Conservation (phyloP, 2,329 filamentous ascomycete species). For the Aspergillus aculeatus region DNA sequence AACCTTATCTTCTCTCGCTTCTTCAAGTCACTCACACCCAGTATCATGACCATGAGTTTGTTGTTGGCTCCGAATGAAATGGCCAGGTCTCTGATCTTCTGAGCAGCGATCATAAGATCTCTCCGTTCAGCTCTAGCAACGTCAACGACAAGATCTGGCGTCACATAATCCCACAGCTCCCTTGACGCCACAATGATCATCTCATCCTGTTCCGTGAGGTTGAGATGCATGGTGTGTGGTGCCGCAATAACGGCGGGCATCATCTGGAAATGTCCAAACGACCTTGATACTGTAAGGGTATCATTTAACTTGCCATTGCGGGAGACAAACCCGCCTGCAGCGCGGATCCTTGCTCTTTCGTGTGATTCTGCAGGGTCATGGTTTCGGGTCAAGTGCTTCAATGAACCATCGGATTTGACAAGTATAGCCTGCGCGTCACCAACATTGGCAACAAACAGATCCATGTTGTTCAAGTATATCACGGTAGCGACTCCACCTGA, state of each 20-base stretch:
- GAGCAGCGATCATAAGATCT: slow-evolving; percentile 91
- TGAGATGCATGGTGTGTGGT: slow-evolving; percentile 75
- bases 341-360: slow-evolving; percentile 85
- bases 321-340: slow-evolving; percentile 93
- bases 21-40: slow-evolving; percentile 88
- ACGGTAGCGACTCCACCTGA: slow-evolving; percentile 92
- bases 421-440: slow-evolving; percentile 95
- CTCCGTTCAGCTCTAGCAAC: slow-evolving; percentile 80
- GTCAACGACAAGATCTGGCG: slow-evolving; percentile 86
- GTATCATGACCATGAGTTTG: slow-evolving; percentile 99
- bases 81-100: slow-evolving; percentile 90
- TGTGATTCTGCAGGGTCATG: slow-evolving; percentile 86
- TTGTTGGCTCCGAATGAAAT: slow-evolving; percentile 91
- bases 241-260: slow-evolving; percentile 92
- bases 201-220: slow-evolving; percentile 83
- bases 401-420: slow-evolving; percentile 81
- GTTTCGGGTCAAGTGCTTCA: slow-evolving; percentile 81
- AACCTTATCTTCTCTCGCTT: slow-evolving; percentile 74
- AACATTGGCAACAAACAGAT: slow-evolving; percentile 91
- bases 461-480: slow-evolving; percentile 82
- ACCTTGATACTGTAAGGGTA: slow-evolving; percentile 82
- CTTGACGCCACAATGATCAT: slow-evolving; percentile 87
- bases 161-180: slow-evolving; percentile 93
- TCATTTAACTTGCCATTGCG: slow-evolving; percentile 93
- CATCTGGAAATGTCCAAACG: slow-evolving; percentile 90